Base-by-base conservation (phyloP, 805 yeast genomes). In the Tetrapisispora pingtungensis region DNA sequence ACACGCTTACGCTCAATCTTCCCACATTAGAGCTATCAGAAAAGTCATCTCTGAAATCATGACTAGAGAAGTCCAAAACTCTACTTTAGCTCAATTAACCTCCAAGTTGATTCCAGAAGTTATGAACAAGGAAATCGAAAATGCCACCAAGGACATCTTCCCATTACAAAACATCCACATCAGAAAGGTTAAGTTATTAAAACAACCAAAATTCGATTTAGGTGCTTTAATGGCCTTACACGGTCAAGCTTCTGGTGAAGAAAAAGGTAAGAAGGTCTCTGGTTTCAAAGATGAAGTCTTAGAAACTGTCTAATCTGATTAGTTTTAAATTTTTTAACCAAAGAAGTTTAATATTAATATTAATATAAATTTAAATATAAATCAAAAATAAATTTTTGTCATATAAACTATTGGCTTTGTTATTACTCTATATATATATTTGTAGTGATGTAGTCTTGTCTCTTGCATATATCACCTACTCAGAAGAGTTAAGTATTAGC, bases 201-300 rank as follows among this genome's bases (percentile, higher is more conserved):
- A 90, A 78, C 95, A 84, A 77, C 97, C 97, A 72, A 90, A 89
- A 79, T 87, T 89, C 80, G 97, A 90, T 73, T 82, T 90, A 68
- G 96, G 96, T 74, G 75, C 94, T 68, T 81, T 90, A 70, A 77
- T 90, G 72, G 82, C 97, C 67, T 84, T 90, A 69, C 97, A 90
- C 80, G 97, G 97, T 75, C 97, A 90, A 79, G 75, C 81, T 60
- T 69, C 88, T 58, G 77, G 81, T 69, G 96, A 89, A 72, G 95
- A 93, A 74, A 87, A 95, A 71, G 97, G 96, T 75, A 89, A 90
- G 84, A 89, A 89, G 75, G 90, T 90, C 67, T 70, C 82, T 61
- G 96, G 94, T 73, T 90, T 88, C 94, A 89, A 90, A 80, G 98
- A 90, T 73, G 96, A 86, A 72, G 87, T 93, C 70, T 87, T 93